Base-by-base conservation (phyloP, 2,329 filamentous ascomycete genomes). In the Trichoderma koningiopsis region DNA sequence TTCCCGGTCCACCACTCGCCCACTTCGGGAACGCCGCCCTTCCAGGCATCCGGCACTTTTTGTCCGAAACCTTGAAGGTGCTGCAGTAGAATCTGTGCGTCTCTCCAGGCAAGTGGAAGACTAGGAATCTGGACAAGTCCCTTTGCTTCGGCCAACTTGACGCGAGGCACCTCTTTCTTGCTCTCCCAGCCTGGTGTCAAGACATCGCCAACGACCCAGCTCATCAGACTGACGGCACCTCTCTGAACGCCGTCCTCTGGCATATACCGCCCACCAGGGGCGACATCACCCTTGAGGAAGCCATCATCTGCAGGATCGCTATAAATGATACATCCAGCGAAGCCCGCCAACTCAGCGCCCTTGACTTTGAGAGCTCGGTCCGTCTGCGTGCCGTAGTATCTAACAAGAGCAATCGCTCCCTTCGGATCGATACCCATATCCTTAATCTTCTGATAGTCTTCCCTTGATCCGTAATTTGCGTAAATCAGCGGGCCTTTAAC, bases 241-340 rank as follows among this genome's bases (percentile, higher is more conserved):
- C 95, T 86, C 78, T 96, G 93, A 3, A 97, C 92, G 57, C 90
- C 92, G 75, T 96, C 93, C 1, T 86, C 85, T 0, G 94, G 93
- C 87, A 95, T 91, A 79, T 86, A 96, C 29, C 89, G 88, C 43
- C 94, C 94, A 29, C 91, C 83, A 0, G 95, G 94, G 73, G 90
- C 94, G 0, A 88, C 85, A 0, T 89, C 84, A 4, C 94, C 94
- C 73, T 88, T 87, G 33, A 87, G 79, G 75, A 94, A 96, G 1
- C 94, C 94, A 76, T 97, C 92, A 62, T 97, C 91, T 1, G 86
- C 85, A 0, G 95, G 95, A 77, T 98, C 96, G 63, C 91, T 97
- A 82, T 97, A 99, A 69, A 97, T 92, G 68, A 99, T 87, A 75
- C 93, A 96, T 16, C 95, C 96, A 2, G 86, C 89, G 72, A 94